Conservation (phyloP, 345 rosid genomes). For the Populus alba region DNA sequence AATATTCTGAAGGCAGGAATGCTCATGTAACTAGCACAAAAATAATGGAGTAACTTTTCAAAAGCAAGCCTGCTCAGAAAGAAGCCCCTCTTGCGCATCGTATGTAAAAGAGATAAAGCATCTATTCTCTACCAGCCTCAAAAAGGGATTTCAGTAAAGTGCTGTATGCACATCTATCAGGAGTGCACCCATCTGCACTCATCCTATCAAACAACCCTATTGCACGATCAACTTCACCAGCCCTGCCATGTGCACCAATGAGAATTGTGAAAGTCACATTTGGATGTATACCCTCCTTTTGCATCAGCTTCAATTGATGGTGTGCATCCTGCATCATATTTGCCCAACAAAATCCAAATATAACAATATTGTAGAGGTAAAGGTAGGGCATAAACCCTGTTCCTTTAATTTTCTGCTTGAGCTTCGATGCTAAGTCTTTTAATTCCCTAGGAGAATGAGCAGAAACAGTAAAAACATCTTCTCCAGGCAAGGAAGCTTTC, state of each 20-base stretch:
- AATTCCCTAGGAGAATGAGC: slow-evolving; percentile 26
- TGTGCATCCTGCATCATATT: slow-evolving; percentile 53
- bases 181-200: slow-evolving; percentile 38
- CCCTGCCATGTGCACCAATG: slow-evolving; percentile 44
- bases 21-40: slow-evolving; percentile 44
- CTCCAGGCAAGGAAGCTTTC: slow-evolving; percentile 23
- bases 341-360: slow-evolving; percentile 46
- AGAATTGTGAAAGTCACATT: slow-evolving; percentile 67
- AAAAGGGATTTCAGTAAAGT: slow-evolving; percentile 52
- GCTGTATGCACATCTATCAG: slow-evolving; percentile 43
- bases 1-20: slow-evolving; percentile 47
- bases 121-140: slow-evolving; percentile 42
- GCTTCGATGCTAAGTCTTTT: slow-evolving; percentile 48
- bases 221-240: slow-evolving; percentile 52
- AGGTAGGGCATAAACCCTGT: slow-evolving; percentile 44
- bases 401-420: slow-evolving; percentile 40
- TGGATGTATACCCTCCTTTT: slow-evolving; percentile 47
- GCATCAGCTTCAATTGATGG: slow-evolving; percentile 52
- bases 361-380: slow-evolving; percentile 49
- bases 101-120: slow-evolving; percentile 43
- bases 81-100: slow-evolving; percentile 52
- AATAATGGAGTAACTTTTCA: slow-evolving; percentile 39
- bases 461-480: slow-evolving; percentile 24
- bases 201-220: slow-evolving; percentile 50
- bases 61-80: slow-evolving; percentile 44